Evolutionary conservation across 441 rosid genomes (phyloP).

Genomic region (Raphanus hybrid): DNA sequence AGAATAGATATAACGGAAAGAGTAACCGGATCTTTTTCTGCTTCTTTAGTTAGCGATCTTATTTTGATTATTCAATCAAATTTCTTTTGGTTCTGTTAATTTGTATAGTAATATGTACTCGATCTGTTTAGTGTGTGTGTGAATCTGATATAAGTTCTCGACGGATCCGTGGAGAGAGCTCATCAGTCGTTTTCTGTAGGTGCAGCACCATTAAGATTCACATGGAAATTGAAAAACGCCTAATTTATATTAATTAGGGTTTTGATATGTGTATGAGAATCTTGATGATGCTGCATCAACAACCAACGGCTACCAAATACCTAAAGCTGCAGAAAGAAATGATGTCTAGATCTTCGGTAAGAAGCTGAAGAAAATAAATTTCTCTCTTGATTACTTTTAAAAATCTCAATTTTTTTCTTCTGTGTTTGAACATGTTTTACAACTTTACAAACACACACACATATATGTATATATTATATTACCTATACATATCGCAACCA

Average conservation of each 20-base stretch:
- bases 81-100: neutral
- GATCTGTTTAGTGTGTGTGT: conserved; percentile 15
- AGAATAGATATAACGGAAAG: neutral
- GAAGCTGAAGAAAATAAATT: neutral
- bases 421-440: conserved; percentile 4
- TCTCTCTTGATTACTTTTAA: neutral
- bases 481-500: no score
- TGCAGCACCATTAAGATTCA: conserved; percentile 97
- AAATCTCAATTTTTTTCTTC: neutral
- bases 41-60: neutral
- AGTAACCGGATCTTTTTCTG: neutral
- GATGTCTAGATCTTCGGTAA: conserved; percentile 29
- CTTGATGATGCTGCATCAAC: conserved; percentile 99
- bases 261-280: conserved; percentile 65
- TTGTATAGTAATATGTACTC: neutral
- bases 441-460: neutral
- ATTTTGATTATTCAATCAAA: neutral
- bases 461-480: no score
- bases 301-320: conserved; percentile 55
- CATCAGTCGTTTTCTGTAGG: conserved; percentile 69
- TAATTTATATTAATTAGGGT: conserved; percentile 28
- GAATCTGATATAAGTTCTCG: conserved; percentile 7
- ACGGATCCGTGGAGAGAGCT: conserved; percentile 34
- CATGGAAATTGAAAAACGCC: conserved; percentile 45
- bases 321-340: conserved; percentile 9